Evolutionary conservation across 768 basidiomycete species (phyloP).

Genomic region (Mycena olivaceomarginata): DNA sequence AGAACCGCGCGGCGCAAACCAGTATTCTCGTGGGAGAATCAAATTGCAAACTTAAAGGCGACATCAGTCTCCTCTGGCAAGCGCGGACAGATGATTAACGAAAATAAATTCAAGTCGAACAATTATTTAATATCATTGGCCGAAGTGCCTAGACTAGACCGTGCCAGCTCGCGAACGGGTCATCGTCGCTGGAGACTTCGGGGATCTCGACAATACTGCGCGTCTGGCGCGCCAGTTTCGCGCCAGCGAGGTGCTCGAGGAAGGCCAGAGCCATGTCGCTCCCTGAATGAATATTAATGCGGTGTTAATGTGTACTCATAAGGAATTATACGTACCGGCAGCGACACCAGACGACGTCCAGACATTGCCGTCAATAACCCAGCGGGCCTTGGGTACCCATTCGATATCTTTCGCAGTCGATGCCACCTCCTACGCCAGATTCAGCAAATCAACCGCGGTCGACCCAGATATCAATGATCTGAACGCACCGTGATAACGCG

Average conservation of each 20-base stretch:
- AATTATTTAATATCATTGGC: too few species aligned
- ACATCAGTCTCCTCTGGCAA: too few species aligned
- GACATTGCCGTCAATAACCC: constrained; percentile 58
- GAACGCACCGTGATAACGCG: constrained; percentile 43
- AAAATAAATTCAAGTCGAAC: too few species aligned
- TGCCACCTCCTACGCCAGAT: constrained; percentile 24
- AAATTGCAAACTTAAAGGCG: too few species aligned
- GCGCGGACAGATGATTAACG: too few species aligned
- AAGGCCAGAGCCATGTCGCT: constrained; percentile 59
- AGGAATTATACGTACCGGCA: constrained; percentile 47
- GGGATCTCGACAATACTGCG: constrained; percentile 44
- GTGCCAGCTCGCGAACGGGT: constrained; percentile 46
- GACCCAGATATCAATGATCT: not conserved
- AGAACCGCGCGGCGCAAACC: too few species aligned
- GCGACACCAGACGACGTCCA: constrained; percentile 59
- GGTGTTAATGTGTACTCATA: not conserved
- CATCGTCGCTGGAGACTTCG: constrained; percentile 39
- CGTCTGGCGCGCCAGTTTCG: constrained; percentile 41
- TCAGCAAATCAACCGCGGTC: not conserved
- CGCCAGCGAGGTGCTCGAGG: constrained; percentile 53
- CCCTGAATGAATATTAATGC: constrained; percentile 38
- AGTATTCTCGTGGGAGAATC: too few species aligned
- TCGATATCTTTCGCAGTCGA: constrained; percentile 45
- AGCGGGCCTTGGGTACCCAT: constrained; percentile 58
- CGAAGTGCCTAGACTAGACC: constrained; percentile 37